Conservation (phyloP, 306 rosid species). For the Medicago truncatula region MtrunA17r5.0-ANR NC_053049.1:11315501-11316000, state of each 20-base stretch:
- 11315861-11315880: no score
- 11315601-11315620: neutral
- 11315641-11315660: neutral
- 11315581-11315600: neutral
- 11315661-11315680: neutral
- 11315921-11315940: no score
- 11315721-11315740: neutral
- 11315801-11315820: no score
- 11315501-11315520: neutral
- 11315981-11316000: no score
- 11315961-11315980: no score
- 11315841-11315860: no score
- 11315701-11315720: neutral
- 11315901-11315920: no score
- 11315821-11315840: no score
- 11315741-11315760: constrained; percentile 5
- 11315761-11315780: neutral
- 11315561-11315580: neutral
- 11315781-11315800: no score
- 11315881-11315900: no score
- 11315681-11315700: neutral
- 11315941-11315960: no score
- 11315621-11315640: neutral
- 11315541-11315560: neutral
- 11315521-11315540: neutral